These are phyloP conservation scores for Aethionema arabicum DNA, from an alignment of 345 rosid genomes.

Conservation along the genomic window DNA sequence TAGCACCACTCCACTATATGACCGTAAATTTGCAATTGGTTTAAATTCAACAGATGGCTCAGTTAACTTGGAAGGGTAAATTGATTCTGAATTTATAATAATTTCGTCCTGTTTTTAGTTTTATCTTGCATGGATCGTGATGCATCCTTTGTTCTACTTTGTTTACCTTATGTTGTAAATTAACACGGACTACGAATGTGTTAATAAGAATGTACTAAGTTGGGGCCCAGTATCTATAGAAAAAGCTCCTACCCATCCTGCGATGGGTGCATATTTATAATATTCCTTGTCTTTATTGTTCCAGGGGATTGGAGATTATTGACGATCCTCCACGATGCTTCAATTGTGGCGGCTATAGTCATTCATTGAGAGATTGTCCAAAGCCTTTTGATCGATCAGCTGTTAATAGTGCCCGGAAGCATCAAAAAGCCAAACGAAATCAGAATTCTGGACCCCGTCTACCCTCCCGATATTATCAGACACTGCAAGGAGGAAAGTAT, in stretches of 20 bases:
- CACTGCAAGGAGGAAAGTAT: constrained; percentile 68
- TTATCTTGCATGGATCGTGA: not conserved
- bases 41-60: constrained; percentile 69
- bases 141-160: constrained; percentile 10
- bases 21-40: constrained; percentile 78
- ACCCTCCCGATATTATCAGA: constrained; percentile 75
- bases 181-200: constrained; percentile 2
- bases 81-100: constrained; percentile 3
- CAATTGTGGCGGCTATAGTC: constrained; percentile 91
- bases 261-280: constrained; percentile 7
- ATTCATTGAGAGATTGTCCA: constrained; percentile 80
- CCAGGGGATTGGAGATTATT: constrained; percentile 70
- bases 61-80: constrained; percentile 66
- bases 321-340: constrained; percentile 87
- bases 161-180: not conserved
- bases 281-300: constrained; percentile 29
- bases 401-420: constrained; percentile 79
- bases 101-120: constrained; percentile 3
- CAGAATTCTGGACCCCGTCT: constrained; percentile 58
- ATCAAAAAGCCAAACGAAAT: constrained; percentile 63
- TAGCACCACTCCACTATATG: constrained; percentile 74
- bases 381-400: constrained; percentile 85
- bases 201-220: not conserved
- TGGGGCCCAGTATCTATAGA: not conserved
- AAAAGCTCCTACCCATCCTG: not conserved